Evolutionary conservation across 352 stramenopile genomes (phyloP).

Genomic region (Phytopythium ostracodes): DNA sequence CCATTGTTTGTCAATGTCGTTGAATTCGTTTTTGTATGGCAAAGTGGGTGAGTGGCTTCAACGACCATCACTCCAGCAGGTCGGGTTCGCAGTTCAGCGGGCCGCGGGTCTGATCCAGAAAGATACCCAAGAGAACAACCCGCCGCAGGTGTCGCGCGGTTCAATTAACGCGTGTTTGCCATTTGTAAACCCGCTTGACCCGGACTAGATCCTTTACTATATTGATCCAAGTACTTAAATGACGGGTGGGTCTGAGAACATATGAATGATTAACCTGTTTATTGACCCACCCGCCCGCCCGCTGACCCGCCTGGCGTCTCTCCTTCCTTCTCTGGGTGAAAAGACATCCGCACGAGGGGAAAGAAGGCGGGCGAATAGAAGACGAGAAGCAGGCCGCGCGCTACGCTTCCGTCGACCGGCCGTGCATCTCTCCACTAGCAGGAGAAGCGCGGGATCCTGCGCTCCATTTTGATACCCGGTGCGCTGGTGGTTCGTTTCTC

Average conservation of each 20-base stretch:
- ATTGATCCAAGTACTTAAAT: too few species aligned
- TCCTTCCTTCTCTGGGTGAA: slow-evolving; percentile 6
- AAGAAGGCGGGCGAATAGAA: neutral
- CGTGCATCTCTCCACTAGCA: neutral
- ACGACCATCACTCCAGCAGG: slow-evolving; percentile 8
- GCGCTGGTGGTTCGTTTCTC: neutral
- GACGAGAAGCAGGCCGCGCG: neutral
- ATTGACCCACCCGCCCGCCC: neutral
- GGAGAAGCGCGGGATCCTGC: neutral
- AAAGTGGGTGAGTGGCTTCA: neutral
- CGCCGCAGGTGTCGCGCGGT: too few species aligned
- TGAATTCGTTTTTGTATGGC: neutral
- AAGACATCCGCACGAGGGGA: neutral
- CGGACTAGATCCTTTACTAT: neutral
- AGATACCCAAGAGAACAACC: neutral
- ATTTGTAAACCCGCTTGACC: neutral
- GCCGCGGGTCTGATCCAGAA: neutral
- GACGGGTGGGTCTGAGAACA: neutral
- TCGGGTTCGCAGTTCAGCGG: neutral
- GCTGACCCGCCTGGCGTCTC: neutral
- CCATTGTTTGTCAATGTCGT: too few species aligned
- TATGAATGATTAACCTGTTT: neutral
- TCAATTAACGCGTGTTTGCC: too few species aligned
- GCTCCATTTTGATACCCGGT: neutral
- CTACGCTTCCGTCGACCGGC: neutral